These are phyloP conservation scores for Metschnikowia lunata DNA, from an alignment of 805 yeast species.

Conservation along the genomic window DNA sequence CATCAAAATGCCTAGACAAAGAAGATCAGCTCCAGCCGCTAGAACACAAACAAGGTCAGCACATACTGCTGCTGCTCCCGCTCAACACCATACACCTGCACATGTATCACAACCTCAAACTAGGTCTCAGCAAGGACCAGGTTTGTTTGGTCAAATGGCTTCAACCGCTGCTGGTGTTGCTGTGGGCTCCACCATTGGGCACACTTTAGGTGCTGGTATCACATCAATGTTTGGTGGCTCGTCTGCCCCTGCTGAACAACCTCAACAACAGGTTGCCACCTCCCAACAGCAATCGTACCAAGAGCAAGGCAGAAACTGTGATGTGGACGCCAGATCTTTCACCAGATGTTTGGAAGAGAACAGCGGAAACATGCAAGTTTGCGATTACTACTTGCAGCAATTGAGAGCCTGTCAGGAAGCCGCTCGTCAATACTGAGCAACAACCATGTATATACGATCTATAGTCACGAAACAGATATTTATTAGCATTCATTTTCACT, in stretches of 20 bases:
- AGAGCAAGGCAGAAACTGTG: constrained; percentile 62
- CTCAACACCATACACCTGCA: constrained; percentile 28
- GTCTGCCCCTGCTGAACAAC: constrained; percentile 43
- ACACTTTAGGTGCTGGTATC: constrained; percentile 92
- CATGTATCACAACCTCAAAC: constrained; percentile 44
- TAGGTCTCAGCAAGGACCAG: constrained; percentile 55
- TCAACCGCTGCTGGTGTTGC: constrained; percentile 99
- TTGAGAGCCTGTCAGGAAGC: constrained; percentile 97
- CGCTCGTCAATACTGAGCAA: constrained; percentile 63
- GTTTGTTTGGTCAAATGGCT: constrained; percentile 95
- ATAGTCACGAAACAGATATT: constrained; percentile 1
- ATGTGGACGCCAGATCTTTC: constrained; percentile 88
- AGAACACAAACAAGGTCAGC: constrained; percentile 62
- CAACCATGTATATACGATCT: neutral
- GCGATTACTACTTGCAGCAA: constrained; percentile 96
- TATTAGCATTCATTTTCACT: neutral
- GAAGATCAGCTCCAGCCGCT: constrained; percentile 45
- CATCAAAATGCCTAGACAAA: constrained; percentile 45
- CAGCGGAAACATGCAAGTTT: constrained; percentile 92
- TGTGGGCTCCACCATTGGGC: constrained; percentile 96
- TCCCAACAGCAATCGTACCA: constrained; percentile 32
- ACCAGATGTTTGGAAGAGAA: constrained; percentile 94
- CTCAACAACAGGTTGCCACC: constrained; percentile 39
- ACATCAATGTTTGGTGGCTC: constrained; percentile 86
- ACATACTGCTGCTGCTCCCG: constrained; percentile 64